Base-by-base conservation (phyloP, 768 basidiomycete genomes). In the Leccinum olivaceopallidum region DNA sequence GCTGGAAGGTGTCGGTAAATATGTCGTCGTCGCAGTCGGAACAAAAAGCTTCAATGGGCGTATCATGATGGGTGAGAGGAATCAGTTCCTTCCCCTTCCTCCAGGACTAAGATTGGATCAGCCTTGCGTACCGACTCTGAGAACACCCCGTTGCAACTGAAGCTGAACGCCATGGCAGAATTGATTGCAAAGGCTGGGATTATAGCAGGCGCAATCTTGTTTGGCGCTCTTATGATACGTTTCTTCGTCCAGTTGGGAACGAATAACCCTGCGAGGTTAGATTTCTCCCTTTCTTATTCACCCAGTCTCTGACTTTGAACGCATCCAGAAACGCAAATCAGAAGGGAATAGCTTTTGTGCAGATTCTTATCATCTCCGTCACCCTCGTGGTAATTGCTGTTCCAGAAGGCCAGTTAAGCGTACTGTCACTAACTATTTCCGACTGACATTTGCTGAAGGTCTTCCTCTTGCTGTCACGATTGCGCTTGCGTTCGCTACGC, bases 401-500 rank as follows among this genome's bases (percentile, higher is more conserved):
- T 32, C 91, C 91, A n/a, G 90, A 92, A 84, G 90, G 86, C 79
- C 56, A 28, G 74, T 60, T 10, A 6, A 10, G 65, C 4, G n/a
- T 37, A 1, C 44, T 44, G 47, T 44, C 49, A 20, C 10, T 47
- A 7, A 42, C 14, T 39, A 48, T 54, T 26, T 24, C 16, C 4
- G 4, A 32, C 60, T 60, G 42, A 53, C 51, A 14, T 39, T 10
- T 37, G 30, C 58, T 57, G 57, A 68, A 91, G 92, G 95, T 70
- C 81, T 99, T 6, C 96, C 96, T 2, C 81, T 99, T 57, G 96
- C 96, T 47, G 96, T 98, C 54, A 98, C 96, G 0, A 85, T 99
- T 52, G 97, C 97, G 0, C 80, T 99, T 34, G 93, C 97, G 1
- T 99, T 98, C 69, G 97, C 96, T 0, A 99, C 97, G 52, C 95